Base-by-base conservation (phyloP, 768 basidiomycete species). In the Dacryopinax spathularia region DNA sequence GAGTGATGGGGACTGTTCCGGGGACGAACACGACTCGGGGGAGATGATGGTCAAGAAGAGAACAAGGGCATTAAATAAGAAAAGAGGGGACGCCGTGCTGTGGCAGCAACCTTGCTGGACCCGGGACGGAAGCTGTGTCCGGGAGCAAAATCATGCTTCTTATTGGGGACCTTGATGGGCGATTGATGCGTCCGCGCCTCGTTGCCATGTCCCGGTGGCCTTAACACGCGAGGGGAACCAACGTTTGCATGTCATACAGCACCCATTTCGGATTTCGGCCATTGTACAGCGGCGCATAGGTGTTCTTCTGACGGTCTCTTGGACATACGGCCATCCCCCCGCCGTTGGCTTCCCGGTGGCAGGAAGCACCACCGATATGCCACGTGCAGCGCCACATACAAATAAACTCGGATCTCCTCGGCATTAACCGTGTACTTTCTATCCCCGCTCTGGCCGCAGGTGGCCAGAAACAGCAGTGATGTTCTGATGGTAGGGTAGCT, bases 141-240 rank as follows among this genome's bases (percentile, higher is more conserved):
- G 48, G 48, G 29, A 56, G 9, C 48, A 56, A 56, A 56, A 3
- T 29, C 13, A 56, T 56, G 48, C 48, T 56, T 56, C 48, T 56
- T 56, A n/a, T 56, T 56, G 48, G 48, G 48, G 48, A 44, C 43
- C 43, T 44, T 44, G 43, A 44, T 44, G 7, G 43, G n/a, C n/a
- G 43, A 41, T 41, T 41, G 39, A 41, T 41, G n/a, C 39, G 39
- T 15, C 39, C 39, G 39, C 39, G 39, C 18, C 39, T 41, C 18
- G 39, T 41, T 41, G 39, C 39, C 39, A 41, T 6, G 39, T 7
- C 4, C 6, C 6, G 5, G 4, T 41, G 39, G 39, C 39, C 39
- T 41, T 41, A 18, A n/a, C n/a, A n/a, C 4, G 39, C 39, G 22
- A 41, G 18, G 7, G 22, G 5, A 18, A 15, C 35, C 35, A 36